Evolutionary conservation across 345 rosid species (phyloP).

Genomic region (Acer negundo): DNA sequence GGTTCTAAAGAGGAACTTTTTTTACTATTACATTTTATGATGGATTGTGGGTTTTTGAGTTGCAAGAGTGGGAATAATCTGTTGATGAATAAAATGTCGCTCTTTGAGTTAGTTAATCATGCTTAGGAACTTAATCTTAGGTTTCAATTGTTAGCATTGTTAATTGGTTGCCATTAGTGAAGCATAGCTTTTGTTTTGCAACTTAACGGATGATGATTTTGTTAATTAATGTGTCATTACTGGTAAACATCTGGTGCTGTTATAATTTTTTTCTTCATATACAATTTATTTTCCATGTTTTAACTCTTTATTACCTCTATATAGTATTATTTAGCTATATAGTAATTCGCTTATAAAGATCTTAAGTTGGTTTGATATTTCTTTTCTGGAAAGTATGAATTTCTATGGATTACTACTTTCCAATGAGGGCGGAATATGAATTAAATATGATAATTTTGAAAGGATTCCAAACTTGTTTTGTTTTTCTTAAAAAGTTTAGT

Average conservation of each 20-base stretch:
- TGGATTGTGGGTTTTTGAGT: neutral
- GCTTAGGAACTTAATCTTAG: neutral
- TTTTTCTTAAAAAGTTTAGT: slow-evolving; percentile 7
- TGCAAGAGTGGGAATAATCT: neutral
- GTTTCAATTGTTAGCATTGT: neutral
- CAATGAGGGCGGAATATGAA: neutral
- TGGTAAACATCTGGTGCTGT: neutral
- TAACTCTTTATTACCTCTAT: neutral
- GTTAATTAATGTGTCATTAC: neutral
- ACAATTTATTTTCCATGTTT: neutral
- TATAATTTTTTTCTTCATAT: neutral
- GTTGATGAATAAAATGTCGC: neutral
- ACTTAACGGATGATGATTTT: neutral
- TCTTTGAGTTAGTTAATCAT: neutral
- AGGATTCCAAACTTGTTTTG: neutral
- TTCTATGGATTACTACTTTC: neutral
- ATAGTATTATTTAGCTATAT: neutral
- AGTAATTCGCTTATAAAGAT: neutral
- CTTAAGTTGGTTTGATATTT: neutral
- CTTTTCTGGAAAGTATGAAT: neutral
- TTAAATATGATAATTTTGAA: slow-evolving; percentile 4
- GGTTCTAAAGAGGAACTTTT: neutral
- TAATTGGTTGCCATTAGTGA: neutral
- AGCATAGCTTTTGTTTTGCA: neutral
- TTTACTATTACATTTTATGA: neutral